Evolutionary conservation across 306 rosid species (phyloP).

Genomic region (Mimosa bimucronata): DNA sequence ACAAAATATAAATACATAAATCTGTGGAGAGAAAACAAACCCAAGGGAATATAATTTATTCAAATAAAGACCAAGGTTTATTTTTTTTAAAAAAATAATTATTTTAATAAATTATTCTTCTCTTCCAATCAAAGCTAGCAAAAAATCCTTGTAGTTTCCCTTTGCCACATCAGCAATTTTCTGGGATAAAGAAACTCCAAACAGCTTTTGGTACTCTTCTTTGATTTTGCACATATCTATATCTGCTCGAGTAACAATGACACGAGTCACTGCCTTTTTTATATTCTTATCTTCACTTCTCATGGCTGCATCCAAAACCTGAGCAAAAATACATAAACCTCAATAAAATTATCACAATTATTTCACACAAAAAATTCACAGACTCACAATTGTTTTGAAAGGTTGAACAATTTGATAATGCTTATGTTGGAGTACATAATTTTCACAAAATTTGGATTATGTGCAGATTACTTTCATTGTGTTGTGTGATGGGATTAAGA

Average conservation of each 20-base stretch:
- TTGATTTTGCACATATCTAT: slow-evolving; percentile 65
- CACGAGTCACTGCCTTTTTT: slow-evolving; percentile 75
- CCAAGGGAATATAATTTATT: too few relatives aligned
- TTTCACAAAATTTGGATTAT: too few relatives aligned
- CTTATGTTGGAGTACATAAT: too few relatives aligned
- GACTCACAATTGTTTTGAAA: too few relatives aligned
- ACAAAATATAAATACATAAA: too few relatives aligned
- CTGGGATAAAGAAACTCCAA: slow-evolving; percentile 60
- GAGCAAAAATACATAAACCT: not conserved
- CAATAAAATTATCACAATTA: not conserved
- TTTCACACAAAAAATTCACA: too few relatives aligned
- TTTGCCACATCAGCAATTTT: slow-evolving; percentile 63
- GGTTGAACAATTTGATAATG: too few relatives aligned
- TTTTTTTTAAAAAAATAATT: too few relatives aligned
- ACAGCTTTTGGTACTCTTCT: slow-evolving; percentile 49
- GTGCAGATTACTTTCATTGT: too few relatives aligned
- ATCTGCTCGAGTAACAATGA: slow-evolving; percentile 77
- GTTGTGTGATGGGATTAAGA: too few relatives aligned
- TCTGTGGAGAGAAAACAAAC: not conserved
- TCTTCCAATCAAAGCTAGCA: slow-evolving; percentile 65
- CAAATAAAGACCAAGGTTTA: too few relatives aligned
- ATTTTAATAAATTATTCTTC: slow-evolving; percentile 37
- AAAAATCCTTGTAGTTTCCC: slow-evolving; percentile 88
- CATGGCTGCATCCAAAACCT: slow-evolving; percentile 68
- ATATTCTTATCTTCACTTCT: slow-evolving; percentile 56